Evolutionary conservation across 2,329 filamentous ascomycete genomes (phyloP), one percentile per base, ranked within the genome.

Genomic region (Talaromyces sp.): DNA sequence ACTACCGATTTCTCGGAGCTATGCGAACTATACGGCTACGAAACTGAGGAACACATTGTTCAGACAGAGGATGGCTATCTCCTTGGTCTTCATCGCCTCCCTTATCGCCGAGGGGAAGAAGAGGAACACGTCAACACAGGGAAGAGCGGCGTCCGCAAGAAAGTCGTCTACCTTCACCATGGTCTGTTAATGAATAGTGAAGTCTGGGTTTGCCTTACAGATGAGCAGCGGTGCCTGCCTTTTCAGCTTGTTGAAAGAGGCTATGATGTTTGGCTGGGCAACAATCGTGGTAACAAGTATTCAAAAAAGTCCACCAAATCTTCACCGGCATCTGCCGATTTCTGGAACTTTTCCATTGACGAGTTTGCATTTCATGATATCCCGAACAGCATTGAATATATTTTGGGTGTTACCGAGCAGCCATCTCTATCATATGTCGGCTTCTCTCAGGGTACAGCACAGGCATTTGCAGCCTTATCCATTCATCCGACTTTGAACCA

Each of bases 301-400:
- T 96, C 92, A 53, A 99, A 98, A 76, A 99, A 99, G 78, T 93
- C 88, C 2, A 86, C 93, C 57, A 84, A 88, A 63, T 81, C 82
- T 65, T 89, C 91, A 0, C 93, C 95, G 0, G 89, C 86, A 0
- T 89, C 90, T 2, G 79, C 83, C 42, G 82, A 86, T 14, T 99
- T 99, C 75, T 99, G 95, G 95, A 89, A 97, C 75, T 99, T 99
- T 73, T 96, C 92, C 57, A 98, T 99, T 72, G 95, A 99, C 73
- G 91, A 99, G 72, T 99, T 99, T 73, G 95, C 95, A 55, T 96
- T 99, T 70, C 87, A 98, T 73, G 95, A 99, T 74, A 97, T 99
- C 63, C 95, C 95, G 1, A 90, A 99, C 76, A 94, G 89, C 66
- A 98, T 99, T 70, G 84, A 88, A 59, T 98, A 99, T 73, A 91